Percentiles rank a stretch among this genome's conserved stretches.
phyloP scores from a whole-genome alignment of 1,284 basidiomycete species.

The Phlebopus sp. region DNA sequence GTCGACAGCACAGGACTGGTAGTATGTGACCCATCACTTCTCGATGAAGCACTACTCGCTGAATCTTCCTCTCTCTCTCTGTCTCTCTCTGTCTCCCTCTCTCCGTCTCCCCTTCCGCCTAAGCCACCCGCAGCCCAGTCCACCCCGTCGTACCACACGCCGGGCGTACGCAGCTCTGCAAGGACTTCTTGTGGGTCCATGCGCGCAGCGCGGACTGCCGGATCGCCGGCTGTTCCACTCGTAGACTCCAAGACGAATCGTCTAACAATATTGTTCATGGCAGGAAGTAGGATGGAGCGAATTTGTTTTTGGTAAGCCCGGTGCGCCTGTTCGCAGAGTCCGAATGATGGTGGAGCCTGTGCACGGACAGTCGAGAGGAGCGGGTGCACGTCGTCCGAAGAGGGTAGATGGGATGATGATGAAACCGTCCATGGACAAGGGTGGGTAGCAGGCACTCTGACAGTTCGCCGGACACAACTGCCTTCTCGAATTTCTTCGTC shows the following conservation, averaged over 20 bases:
- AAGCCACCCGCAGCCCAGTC: slow-evolving; percentile 45
- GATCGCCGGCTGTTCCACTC: slow-evolving; percentile 34
- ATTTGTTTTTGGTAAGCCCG: slow-evolving; percentile 55
- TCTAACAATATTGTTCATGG: slow-evolving; percentile 65
- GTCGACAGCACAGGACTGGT: slow-evolving; percentile 77
- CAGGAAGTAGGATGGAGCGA: slow-evolving; percentile 53
- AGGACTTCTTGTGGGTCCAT: slow-evolving; percentile 64
- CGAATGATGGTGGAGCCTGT: slow-evolving; percentile 52
- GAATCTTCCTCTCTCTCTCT: slow-evolving; percentile 32
- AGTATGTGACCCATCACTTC: slow-evolving; percentile 47
- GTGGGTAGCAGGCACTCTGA: slow-evolving; percentile 51
- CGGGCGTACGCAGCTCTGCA: slow-evolving; percentile 50
- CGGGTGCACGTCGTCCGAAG: slow-evolving; percentile 46
- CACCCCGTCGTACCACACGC: slow-evolving; percentile 64
- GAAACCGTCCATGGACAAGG: slow-evolving; percentile 62
- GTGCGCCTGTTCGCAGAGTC: slow-evolving; percentile 58
- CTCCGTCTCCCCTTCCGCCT: slow-evolving; percentile 34
- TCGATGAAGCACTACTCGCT: slow-evolving; percentile 48
- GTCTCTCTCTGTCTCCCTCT: slow-evolving; percentile 30
- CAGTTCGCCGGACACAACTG: slow-evolving; percentile 29
- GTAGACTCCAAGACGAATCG: slow-evolving; percentile 59
- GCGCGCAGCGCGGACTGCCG: slow-evolving; percentile 45
- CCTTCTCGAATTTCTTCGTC: slow-evolving; percentile 23
- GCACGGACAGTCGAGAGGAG: slow-evolving; percentile 40
- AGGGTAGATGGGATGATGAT: slow-evolving; percentile 10